phyloP scores from a whole-genome alignment of 2,329 filamentous ascomycete genomes.

The Aureobasidium vineae region DNA sequence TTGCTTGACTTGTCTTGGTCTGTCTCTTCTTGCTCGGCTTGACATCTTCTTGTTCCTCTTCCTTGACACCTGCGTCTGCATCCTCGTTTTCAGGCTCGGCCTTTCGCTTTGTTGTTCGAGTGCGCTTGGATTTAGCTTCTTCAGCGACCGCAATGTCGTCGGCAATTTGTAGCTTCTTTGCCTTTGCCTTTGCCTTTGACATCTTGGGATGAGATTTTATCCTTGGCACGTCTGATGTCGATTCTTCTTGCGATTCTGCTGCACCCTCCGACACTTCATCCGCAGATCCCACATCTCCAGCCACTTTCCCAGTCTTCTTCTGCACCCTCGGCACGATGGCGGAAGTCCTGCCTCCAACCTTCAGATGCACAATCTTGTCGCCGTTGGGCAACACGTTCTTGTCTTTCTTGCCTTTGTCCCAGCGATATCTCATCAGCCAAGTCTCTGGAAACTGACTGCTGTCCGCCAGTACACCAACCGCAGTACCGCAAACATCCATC shows the following conservation, averaged over 20 bases:
- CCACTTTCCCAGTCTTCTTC: slow-evolving; percentile 69
- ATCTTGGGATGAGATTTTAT: neutral
- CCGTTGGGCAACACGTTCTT: slow-evolving; percentile 72
- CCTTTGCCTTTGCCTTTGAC: neutral
- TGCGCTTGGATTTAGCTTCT: neutral
- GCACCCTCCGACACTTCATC: slow-evolving; percentile 13
- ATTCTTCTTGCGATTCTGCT: slow-evolving; percentile 21
- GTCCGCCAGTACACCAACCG: slow-evolving; percentile 75
- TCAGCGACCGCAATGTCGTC: neutral
- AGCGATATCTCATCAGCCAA: slow-evolving; percentile 61
- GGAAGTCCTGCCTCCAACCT: slow-evolving; percentile 86
- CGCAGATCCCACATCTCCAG: slow-evolving; percentile 46
- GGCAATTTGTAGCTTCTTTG: neutral
- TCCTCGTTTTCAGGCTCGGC: neutral
- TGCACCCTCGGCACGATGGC: slow-evolving; percentile 83
- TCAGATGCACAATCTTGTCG: slow-evolving; percentile 79
- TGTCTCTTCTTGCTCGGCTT: slow-evolving; percentile 13
- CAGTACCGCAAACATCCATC: slow-evolving; percentile 73
- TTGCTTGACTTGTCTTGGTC: neutral
- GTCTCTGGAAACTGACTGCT: slow-evolving; percentile 79
- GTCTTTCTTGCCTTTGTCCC: slow-evolving; percentile 82
- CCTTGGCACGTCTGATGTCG: neutral
- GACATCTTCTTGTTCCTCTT: neutral
- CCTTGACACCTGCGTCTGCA: neutral
- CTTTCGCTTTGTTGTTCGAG: slow-evolving; percentile 1